A percentile compares a stretch with the other conserved stretches of the same genome.
Evolutionary conservation across 2,329 filamentous ascomycete species (phyloP).

Genomic region (Cladophialophora carrionii): DNA sequence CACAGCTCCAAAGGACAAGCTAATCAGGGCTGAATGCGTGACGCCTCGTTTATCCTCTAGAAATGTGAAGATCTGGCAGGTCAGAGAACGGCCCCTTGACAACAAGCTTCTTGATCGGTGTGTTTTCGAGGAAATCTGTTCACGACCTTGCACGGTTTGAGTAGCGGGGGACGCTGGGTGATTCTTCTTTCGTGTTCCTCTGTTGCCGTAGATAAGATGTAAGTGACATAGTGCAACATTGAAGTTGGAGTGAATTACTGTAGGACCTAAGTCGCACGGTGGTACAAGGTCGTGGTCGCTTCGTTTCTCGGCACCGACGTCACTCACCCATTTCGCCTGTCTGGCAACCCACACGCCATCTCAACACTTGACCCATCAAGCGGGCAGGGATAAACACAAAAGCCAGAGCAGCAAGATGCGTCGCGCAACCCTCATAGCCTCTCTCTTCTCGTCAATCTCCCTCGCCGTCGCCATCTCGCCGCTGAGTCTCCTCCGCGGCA

Average conservation of each 20-base stretch:
- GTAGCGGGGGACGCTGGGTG: too few species aligned
- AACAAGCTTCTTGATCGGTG: too few species aligned
- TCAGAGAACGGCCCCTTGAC: not conserved
- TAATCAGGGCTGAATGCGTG: too few species aligned
- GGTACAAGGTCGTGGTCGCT: not conserved
- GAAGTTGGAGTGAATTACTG: not conserved
- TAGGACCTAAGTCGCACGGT: too few species aligned
- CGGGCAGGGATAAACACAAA: not conserved
- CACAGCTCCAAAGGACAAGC: too few species aligned
- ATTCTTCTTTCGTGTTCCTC: too few species aligned
- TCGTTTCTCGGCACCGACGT: not conserved
- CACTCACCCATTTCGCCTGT: not conserved
- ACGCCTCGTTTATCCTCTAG: too few species aligned
- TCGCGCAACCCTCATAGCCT: conserved; percentile 20
- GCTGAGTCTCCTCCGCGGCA: conserved; percentile 18
- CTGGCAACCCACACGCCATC: not conserved
- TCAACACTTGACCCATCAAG: conserved; percentile 1
- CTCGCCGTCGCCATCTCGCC: conserved; percentile 25
- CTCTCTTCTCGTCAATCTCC: conserved; percentile 27
- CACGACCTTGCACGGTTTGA: not conserved
- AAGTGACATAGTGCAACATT: not conserved
- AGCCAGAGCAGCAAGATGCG: conserved; percentile 18
- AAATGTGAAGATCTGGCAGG: too few species aligned
- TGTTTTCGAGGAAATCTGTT: too few species aligned
- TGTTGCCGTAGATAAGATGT: not conserved